phyloP scores from a whole-genome alignment of 2,329 filamentous ascomycete genomes.

The Fusarium tanahbumbuense region DNA sequence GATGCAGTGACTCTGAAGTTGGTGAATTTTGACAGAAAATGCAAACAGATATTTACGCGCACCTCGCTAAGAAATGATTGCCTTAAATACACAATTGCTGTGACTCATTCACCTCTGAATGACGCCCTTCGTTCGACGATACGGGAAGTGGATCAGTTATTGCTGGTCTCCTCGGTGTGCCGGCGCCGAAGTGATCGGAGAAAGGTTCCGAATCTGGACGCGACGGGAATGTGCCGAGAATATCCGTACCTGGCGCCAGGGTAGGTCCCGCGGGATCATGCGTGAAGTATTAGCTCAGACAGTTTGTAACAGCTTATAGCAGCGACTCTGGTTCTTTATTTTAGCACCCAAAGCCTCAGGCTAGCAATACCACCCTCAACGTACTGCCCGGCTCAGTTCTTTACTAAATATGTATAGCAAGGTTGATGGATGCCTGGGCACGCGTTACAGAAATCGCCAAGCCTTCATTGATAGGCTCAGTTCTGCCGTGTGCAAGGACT shows the following conservation, averaged over 20 bases:
- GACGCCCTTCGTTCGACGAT: neutral
- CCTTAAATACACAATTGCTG: neutral
- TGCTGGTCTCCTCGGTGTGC: neutral
- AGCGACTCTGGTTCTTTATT: neutral
- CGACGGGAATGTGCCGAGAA: neutral
- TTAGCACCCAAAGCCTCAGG: fast-evolving
- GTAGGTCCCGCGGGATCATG: neutral
- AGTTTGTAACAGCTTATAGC: fast-evolving
- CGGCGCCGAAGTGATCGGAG: neutral
- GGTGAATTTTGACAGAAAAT: neutral
- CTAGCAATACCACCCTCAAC: neutral
- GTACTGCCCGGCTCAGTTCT: neutral
- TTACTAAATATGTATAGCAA: no score
- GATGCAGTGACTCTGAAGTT: fast-evolving
- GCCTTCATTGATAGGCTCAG: neutral
- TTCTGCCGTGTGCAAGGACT: neutral
- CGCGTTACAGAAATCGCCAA: neutral
- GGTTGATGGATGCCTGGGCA: neutral
- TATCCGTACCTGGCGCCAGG: neutral
- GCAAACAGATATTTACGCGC: fast-evolving
- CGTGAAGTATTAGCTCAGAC: neutral
- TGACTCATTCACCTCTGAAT: neutral
- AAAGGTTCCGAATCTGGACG: neutral
- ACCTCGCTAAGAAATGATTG: no score
- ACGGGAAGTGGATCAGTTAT: neutral